Conservation (phyloP, 2,329 filamentous ascomycete species). For the Fusarium annulatum region DNA sequence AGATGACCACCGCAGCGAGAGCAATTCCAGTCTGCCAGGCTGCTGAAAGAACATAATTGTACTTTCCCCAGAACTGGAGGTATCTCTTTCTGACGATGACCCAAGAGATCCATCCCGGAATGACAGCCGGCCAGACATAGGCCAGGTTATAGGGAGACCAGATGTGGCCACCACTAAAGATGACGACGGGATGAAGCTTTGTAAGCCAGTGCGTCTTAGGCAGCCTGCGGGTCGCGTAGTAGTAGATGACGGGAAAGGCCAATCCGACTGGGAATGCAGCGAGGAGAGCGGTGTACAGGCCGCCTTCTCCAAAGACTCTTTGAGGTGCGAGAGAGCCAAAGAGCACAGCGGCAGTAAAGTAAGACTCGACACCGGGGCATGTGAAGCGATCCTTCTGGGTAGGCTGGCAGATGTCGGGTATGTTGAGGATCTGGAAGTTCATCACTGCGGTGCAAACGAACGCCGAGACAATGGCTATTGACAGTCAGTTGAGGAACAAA, state of each 20-base stretch:
- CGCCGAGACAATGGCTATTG: conserved; percentile 47
- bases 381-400: conserved; percentile 51
- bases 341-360: conserved; percentile 54
- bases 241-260: conserved; percentile 52
- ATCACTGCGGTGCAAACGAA: conserved; percentile 51
- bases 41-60: conserved; percentile 61
- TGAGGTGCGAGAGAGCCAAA: conserved; percentile 55
- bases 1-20: conserved; percentile 60
- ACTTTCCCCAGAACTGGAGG: conserved; percentile 62
- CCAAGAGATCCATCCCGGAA: conserved; percentile 60
- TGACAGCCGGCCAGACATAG: conserved; percentile 60
- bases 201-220: conserved; percentile 51
- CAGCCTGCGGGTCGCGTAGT: conserved; percentile 49
- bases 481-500: neutral
- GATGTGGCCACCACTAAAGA: conserved; percentile 54
- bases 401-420: conserved; percentile 52
- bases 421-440: conserved; percentile 52
- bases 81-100: conserved; percentile 57
- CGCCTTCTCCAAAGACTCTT: conserved; percentile 51
- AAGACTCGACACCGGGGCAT: conserved; percentile 54
- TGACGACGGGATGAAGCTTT: conserved; percentile 57
- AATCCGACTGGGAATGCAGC: conserved; percentile 56
- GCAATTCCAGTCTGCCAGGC: conserved; percentile 59
- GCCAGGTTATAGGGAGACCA: conserved; percentile 60
- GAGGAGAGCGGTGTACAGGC: conserved; percentile 51